Conservation (phyloP, 2,329 filamentous ascomycete species). For the Curvularia hawaiiensis region DNA sequence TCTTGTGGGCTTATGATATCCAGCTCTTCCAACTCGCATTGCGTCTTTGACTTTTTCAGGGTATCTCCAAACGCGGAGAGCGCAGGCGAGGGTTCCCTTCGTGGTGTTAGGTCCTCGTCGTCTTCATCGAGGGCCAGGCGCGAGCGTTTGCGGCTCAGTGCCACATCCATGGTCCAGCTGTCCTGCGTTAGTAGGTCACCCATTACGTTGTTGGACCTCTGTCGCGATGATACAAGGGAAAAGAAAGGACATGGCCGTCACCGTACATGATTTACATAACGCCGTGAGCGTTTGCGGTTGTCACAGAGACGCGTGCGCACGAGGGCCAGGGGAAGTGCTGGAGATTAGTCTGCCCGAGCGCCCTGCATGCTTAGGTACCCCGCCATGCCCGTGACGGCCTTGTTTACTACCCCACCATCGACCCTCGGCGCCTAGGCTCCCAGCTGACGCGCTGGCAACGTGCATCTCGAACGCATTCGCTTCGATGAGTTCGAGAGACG, state of each 20-base stretch:
- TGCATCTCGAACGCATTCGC: conserved; percentile 14
- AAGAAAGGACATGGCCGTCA: conserved; percentile 10
- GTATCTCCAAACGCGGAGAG: conserved; percentile 28
- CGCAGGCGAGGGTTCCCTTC: conserved; percentile 28
- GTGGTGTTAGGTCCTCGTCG: conserved; percentile 28
- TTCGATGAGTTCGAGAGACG: conserved; percentile 36
- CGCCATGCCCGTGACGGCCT: conserved; percentile 10
- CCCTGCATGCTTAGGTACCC: conserved; percentile 15
- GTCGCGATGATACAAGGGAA: not conserved
- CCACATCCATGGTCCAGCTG: conserved; percentile 36
- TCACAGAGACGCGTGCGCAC: conserved; percentile 28
- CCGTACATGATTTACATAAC: conserved; percentile 9
- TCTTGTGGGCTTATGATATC: conserved; percentile 33
- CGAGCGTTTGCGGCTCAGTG: conserved; percentile 44
- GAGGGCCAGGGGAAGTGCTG: not conserved
- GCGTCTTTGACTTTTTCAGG: conserved; percentile 44
- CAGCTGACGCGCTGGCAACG: conserved; percentile 13
- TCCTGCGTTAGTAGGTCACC: conserved; percentile 21
- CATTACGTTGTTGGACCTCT: conserved; percentile 17
- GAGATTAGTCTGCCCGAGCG: conserved; percentile 11
- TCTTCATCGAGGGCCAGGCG: conserved; percentile 31
- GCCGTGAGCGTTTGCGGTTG: conserved; percentile 20
- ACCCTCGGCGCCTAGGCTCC: conserved; percentile 21
- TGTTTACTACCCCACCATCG: conserved; percentile 14
- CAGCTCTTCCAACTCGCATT: conserved; percentile 45